Base-by-base conservation (phyloP, 2,329 filamentous ascomycete species). In the Myriangium duriaei region DNA sequence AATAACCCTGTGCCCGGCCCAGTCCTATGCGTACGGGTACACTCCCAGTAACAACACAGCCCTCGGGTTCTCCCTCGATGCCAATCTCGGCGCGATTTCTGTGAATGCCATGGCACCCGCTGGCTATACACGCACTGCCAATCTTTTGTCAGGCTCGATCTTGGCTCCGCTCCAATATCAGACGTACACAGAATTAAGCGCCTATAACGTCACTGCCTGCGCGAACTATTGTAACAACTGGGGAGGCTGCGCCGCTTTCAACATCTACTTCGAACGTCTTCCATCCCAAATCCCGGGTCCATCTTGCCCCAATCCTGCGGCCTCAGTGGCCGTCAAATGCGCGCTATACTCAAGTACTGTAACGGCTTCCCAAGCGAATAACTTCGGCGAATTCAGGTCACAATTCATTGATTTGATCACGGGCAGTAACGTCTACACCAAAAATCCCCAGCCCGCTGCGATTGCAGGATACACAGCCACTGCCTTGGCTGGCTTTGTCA, bases 351-450 rank as follows among this genome's bases (percentile, higher is more conserved):
- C 36, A 7, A 28, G 21, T 14, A n/a, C 9, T 4, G 29, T 40
- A 3, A 18, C 24, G n/a, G 14, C 32, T 2, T 42, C 44, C 2
- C 43, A 38, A 4, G 52, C 51, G 1, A 53, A 42, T 31, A 54
- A 54, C 44, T 39, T 38, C 7, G 51, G 51, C 15, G 36, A 51
- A 14, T 49, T 37, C 21, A 42, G 49, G 5, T 43, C 45, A 11
- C 37, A 49, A 11, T 54, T 54, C 37, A 42, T 52, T 15, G 45
- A 50, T n/a, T 48, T 51, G 34, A 52, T 54, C 18, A 32, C 38
- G 12, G 40, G 40, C 10, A 39, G 35, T 7, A 42, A 42, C 13
- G 40, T 35, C 11, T 42, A 42, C 28, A 39, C 38, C 12, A 26
- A 34, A 10, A 42, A 42, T 11, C 14, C 36, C 19, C 30, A 17